These are phyloP conservation scores for Theileria orientalis DNA, from an alignment of 169 alveolate genomes.

Conservation along the genomic window DNA sequence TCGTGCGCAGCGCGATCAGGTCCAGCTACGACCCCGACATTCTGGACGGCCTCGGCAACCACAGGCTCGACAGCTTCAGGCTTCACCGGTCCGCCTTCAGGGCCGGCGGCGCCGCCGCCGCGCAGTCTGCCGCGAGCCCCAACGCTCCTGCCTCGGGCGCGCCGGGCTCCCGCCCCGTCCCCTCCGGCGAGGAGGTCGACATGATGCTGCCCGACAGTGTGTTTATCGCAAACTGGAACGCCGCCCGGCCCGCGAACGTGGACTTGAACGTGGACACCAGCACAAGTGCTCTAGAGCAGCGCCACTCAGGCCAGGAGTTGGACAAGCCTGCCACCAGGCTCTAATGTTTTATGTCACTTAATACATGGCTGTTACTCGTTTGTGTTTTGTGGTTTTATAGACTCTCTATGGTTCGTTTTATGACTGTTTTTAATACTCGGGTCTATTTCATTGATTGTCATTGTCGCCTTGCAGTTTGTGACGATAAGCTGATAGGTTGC, in stretches of 20 bases:
- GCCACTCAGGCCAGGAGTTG: background rate
- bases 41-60: slow-evolving; percentile 3
- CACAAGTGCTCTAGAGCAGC: slow-evolving; percentile 32
- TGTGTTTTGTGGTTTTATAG: too few species aligned
- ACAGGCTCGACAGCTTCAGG: slow-evolving; percentile 1
- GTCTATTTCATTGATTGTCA: too few species aligned
- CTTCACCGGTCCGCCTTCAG: too few species aligned
- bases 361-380: too few species aligned
- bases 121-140: too few species aligned
- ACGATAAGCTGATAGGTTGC: too few species aligned
- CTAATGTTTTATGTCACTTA: background rate
- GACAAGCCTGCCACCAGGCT: background rate
- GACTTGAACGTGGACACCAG: slow-evolving; percentile 29
- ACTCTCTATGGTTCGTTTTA: too few species aligned
- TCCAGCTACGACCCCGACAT: background rate
- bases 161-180: too few species aligned
- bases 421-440: too few species aligned
- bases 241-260: background rate
- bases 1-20: background rate
- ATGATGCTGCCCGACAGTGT: slow-evolving; percentile 25
- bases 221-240: slow-evolving; percentile 43
- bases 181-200: slow-evolving; percentile 1
- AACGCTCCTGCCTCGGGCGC: too few species aligned
- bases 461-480: too few species aligned
- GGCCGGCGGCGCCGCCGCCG: too few species aligned